These are phyloP conservation scores for Austroboletus novae-zelandiae DNA, from an alignment of 1,284 basidiomycete genomes.

Conservation along the genomic window DNA sequence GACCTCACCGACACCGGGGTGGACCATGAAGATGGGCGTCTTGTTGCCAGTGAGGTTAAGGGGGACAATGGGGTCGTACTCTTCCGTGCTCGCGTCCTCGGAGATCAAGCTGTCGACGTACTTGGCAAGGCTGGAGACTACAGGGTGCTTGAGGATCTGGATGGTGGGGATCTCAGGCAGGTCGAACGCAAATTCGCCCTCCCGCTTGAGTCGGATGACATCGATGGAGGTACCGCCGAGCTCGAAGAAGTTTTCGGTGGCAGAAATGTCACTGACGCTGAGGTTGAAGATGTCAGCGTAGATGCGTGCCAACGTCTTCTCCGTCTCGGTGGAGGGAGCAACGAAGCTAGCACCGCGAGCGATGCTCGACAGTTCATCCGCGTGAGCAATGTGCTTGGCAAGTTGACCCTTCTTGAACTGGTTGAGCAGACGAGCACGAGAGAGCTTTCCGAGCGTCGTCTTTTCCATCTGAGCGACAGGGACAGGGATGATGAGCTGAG, in stretches of 20 bases:
- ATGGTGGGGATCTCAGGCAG: slow-evolving; percentile 41
- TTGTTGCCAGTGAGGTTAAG: slow-evolving; percentile 39
- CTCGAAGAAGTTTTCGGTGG: slow-evolving; percentile 32
- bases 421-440: slow-evolving; percentile 27
- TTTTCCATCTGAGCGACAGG: slow-evolving; percentile 32
- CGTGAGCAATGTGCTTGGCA: slow-evolving; percentile 24
- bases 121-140: slow-evolving; percentile 32
- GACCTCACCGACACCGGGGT: slow-evolving; percentile 31
- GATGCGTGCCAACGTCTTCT: slow-evolving; percentile 25
- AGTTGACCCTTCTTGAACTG: slow-evolving; percentile 31
- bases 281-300: slow-evolving; percentile 31
- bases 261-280: slow-evolving; percentile 20
- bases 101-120: slow-evolving; percentile 27
- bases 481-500: slow-evolving; percentile 29
- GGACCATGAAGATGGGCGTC: slow-evolving; percentile 44
- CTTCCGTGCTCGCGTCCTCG: slow-evolving; percentile 14
- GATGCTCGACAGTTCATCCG: slow-evolving; percentile 27
- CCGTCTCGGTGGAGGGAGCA: slow-evolving; percentile 26
- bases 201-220: slow-evolving; percentile 34
- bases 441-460: slow-evolving; percentile 34
- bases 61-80: slow-evolving; percentile 37
- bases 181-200: slow-evolving; percentile 34
- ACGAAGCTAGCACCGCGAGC: slow-evolving; percentile 28
- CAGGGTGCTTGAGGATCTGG: slow-evolving; percentile 40
- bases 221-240: slow-evolving; percentile 34